Percentiles rank a stretch among this genome's conserved stretches.
These are phyloP conservation scores for Agrostemma githago DNA, from an alignment of 148 eudicot genomes.

Conservation along the genomic window DNA sequence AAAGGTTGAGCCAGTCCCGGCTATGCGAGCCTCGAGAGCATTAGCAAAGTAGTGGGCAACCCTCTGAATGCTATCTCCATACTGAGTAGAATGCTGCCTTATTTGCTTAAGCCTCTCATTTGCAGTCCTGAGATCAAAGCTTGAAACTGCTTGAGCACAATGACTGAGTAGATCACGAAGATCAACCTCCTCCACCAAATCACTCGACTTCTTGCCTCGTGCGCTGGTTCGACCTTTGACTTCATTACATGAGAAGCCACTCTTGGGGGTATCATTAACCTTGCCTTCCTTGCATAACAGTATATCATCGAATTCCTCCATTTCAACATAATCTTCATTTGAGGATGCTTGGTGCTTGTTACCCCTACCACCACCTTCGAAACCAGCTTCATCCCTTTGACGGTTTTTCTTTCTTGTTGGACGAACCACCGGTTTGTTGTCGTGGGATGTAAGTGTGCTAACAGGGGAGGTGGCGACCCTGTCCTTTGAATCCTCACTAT, in stretches of 20 bases:
- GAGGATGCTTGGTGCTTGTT: slow-evolving; percentile 47
- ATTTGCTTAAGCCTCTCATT: slow-evolving; percentile 38
- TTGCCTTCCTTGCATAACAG: slow-evolving; percentile 31
- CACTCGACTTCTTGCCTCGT: slow-evolving; percentile 30
- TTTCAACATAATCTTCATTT: slow-evolving; percentile 38
- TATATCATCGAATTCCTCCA: slow-evolving; percentile 50
- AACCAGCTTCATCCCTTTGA: slow-evolving; percentile 36
- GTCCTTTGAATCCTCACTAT: slow-evolving; percentile 21
- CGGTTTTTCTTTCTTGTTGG: slow-evolving; percentile 45
- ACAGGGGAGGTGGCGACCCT: slow-evolving; percentile 26
- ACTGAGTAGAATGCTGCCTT: slow-evolving; percentile 36
- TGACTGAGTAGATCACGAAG: slow-evolving; percentile 37
- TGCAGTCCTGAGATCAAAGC: slow-evolving; percentile 36
- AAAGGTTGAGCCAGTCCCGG: slow-evolving; percentile 37
- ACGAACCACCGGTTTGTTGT: slow-evolving; percentile 16
- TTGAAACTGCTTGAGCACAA: slow-evolving; percentile 48
- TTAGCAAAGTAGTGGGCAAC: slow-evolving; percentile 45
- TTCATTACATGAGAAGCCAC: slow-evolving; percentile 15
- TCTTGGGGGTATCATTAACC: background rate
- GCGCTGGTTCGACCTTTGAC: slow-evolving; percentile 19
- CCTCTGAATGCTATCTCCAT: slow-evolving; percentile 43
- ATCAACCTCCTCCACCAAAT: slow-evolving; percentile 37
- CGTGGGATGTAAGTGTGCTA: slow-evolving; percentile 20
- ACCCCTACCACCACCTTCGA: slow-evolving; percentile 37
- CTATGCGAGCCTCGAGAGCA: slow-evolving; percentile 49